Conservation (phyloP, 2,329 filamentous ascomycete genomes). For the Lanzia echinophila region DNA sequence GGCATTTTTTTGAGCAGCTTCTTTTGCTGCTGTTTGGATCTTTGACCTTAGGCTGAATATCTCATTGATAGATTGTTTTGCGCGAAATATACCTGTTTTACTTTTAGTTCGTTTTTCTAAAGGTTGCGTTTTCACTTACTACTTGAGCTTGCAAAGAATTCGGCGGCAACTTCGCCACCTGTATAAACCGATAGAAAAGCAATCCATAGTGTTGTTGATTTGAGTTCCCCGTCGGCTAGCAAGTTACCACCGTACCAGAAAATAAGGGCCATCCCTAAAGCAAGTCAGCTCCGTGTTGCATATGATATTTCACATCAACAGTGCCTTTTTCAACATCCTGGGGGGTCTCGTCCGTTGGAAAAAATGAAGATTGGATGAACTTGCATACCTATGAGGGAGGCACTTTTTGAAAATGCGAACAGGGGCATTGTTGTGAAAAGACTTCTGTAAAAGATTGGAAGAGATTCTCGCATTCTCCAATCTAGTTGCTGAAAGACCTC, state of each 20-base stretch:
- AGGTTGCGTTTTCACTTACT: too few species aligned
- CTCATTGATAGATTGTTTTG: not conserved
- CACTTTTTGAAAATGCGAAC: conserved; percentile 3
- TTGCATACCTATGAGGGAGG: not conserved
- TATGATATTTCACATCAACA: not conserved
- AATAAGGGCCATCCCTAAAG: conserved; percentile 46
- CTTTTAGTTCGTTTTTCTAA: not conserved
- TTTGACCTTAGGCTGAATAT: not conserved
- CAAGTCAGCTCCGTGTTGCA: not conserved
- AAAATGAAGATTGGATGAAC: too few species aligned
- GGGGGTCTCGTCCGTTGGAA: too few species aligned
- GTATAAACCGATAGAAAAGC: conserved; percentile 42
- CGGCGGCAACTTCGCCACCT: conserved; percentile 5
- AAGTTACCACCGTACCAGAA: conserved; percentile 47
- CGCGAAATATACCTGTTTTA: not conserved
- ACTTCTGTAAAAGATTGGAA: not conserved
- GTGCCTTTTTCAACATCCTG: too few species aligned
- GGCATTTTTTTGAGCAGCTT: too few species aligned
- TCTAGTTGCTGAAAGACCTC: not conserved
- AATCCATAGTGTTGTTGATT: conserved; percentile 41
- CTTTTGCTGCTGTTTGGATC: not conserved
- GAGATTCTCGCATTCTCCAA: not conserved
- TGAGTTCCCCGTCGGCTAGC: conserved; percentile 33
- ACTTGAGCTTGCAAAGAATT: conserved; percentile 4
- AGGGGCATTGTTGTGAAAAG: not conserved